Base-by-base conservation (phyloP, 2,329 filamentous ascomycete genomes). In the Claviceps sp. region DNA sequence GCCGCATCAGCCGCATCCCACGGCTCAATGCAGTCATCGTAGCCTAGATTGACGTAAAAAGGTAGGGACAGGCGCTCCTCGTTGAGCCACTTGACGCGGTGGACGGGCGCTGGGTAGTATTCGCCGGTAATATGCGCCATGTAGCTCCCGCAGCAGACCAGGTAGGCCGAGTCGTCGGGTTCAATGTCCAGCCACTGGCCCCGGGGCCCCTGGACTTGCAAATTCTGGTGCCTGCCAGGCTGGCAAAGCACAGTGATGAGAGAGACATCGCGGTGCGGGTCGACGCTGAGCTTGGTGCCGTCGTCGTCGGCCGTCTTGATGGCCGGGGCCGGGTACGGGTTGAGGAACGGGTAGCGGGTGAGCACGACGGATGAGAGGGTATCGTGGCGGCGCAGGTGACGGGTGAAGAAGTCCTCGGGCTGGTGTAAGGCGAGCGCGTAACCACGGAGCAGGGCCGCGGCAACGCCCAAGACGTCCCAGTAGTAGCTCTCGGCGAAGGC, bases 351-450 rank as follows among this genome's bases (percentile, higher is more conserved):
- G 34, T 55, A 55, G 24, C 54, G 54, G 51, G 50, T 55, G 26
- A 55, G 48, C 8, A 55, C 54, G 19, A 55, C 54, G 6, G 54
- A 55, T n/a, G 54, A 53, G n/a, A 55, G 48, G 14, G 54, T 55
- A 10, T 48, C 47, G 2, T 53, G 51, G 3, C 30, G 37, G 42
- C 52, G 51, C 24, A 55, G 51, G 48, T 55, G 51, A n/a, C 47
- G 40, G 6, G 30, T 41, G 48, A 55, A 55, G 44, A 55, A 53
- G 39, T 55, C 51, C 48, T 55, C 54, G 8, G 51, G 44, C 40
- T 51, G 47, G 41, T 42, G 34, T 19, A 55, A 34, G 3, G 54
- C 54, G 22, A 55, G 51, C 8, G 51, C 54, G 22, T 55, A 55
- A 24, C 54, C 54, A 2, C 50, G 50, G 16, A 55, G 54, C 8